Percentiles rank a stretch among this genome's conserved stretches.
Conservation (phyloP, 306 rosid species). For the Delonix regia region DNA sequence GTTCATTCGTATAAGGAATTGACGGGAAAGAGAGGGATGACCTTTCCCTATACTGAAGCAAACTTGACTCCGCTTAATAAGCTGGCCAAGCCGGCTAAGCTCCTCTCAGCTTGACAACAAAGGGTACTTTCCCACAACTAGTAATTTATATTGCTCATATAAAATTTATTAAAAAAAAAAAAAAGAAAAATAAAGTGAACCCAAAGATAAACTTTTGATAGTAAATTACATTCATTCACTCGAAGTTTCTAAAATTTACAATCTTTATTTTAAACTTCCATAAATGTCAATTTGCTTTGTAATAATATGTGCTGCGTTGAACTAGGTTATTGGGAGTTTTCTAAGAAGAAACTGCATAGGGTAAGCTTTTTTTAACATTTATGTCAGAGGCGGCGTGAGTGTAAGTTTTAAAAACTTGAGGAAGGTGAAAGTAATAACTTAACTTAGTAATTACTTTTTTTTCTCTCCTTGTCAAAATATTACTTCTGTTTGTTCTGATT, state of each 20-base stretch:
- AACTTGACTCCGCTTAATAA: slow-evolving; percentile 37
- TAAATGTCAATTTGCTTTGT: background rate
- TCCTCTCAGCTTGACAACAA: slow-evolving; percentile 48
- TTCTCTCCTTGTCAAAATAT: too few species aligned
- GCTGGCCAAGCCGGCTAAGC: slow-evolving; percentile 47
- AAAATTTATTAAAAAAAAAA: slow-evolving; percentile 4
- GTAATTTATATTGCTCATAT: background rate
- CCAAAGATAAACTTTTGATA: background rate
- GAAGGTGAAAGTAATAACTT: background rate
- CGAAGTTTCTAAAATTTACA: too few species aligned
- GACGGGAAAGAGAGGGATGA: slow-evolving; percentile 57
- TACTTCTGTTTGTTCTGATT: background rate
- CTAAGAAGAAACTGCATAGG: too few species aligned
- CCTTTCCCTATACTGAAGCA: slow-evolving; percentile 55
- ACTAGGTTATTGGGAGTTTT: too few species aligned
- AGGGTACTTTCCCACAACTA: background rate
- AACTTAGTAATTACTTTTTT: too few species aligned
- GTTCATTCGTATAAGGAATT: slow-evolving; percentile 58
- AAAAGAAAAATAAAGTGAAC: too few species aligned
- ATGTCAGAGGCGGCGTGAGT: background rate
- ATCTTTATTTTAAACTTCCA: background rate
- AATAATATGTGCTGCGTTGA: too few species aligned
- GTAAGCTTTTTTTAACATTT: too few species aligned
- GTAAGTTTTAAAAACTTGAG: background rate
- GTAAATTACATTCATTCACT: background rate